Evolutionary conservation across 2,329 filamentous ascomycete species (phyloP), one percentile per base, ranked within the genome.

Genomic region (Pezicula radicicola): DNA sequence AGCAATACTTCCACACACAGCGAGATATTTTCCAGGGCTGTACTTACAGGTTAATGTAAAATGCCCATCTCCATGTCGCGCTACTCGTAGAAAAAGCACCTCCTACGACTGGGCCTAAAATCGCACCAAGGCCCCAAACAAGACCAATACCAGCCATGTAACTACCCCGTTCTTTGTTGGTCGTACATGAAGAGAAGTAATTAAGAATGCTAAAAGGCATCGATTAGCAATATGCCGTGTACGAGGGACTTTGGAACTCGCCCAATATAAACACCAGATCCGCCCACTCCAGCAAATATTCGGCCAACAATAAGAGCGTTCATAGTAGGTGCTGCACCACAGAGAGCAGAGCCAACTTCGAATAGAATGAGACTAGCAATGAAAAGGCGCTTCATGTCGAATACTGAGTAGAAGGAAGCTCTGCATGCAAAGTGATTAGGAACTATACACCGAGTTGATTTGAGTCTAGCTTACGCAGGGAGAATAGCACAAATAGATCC

Each of bases 281-380:
- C 74, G 2, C 73, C 72, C 3, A 69, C 55, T 16, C 74, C 75
- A 28, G 66, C 65, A 35, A 74, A 61, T 10, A 66, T 70, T 12
- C 74, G 66, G 1, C 74, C 74, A 15, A 74, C 58, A 51, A 80
- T 78, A 8, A 80, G 56, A 12, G 70, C 71, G 44, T 70, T 58
- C 66, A 63, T 63, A 16, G 44, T 63, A 4, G 63, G 61, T 21
- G 65, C 63, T 2, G 61, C 52, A 12, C 60, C 64, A 46, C 64
- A 67, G 15, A 68, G 50, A 6, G 63, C 53, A 36, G 56, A 60
- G 2, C 64, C 65, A 8, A 66, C 48, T 49, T 50, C 50, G 43
- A 61, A 61, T 3, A 53, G 3, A 4, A 57, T 40, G 21, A 64
- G 54, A 35, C 50, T 52, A 8, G 19, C 36, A 2, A 65, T 49